Base-by-base conservation (phyloP, 305 asterid species). In the Rubia balearica region DNA sequence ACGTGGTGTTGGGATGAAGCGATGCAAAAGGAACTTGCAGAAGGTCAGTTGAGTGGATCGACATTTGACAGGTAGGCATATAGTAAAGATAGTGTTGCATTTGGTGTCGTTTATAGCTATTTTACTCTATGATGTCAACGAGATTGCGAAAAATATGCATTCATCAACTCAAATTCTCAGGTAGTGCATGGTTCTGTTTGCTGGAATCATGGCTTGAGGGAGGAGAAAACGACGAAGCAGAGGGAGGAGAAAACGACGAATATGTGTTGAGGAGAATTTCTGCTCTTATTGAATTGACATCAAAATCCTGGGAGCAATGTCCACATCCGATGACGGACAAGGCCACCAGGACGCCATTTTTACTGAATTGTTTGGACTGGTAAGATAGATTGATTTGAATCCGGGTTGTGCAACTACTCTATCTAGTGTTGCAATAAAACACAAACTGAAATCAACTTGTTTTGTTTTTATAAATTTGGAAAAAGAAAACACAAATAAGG, bases 1-100 rank as follows among this genome's bases (percentile, higher is more conserved):
- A 91, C 98, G 64, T 97, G 91, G 77, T 93, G 89, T 84, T 91
- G 98, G 98, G 98, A 93, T 77, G 98, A 91, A 80, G 88, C 87
- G 72, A 86, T 93, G 74, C 91, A 93, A 75, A 88, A 81, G 59
- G 98, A 93, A 81, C 96, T 93, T 64, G 86, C 91, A 71, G 88
- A 88, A 83, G 98, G 96, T 81, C 91, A 81, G 74, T 77, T 93
- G 74, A 93, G 96, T 81, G 88, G 96, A 68, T 83, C 91, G 30
- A 86, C 97, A 67, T 93, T 93, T 81, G 98, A 91, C 87, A 88
- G 98, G 98, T 91, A 48, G 63, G 59, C 68, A 27, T 38, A 38
- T 33, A 60, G 30, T 27, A 27, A 40, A 76, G 53, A 69, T 42
- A n/a, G 46, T 51, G 64, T 57, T 60, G 16, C 53, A 55, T 55